A percentile compares a stretch with the other conserved stretches of the same genome.
These are phyloP conservation scores for Malassezia sympodialis DNA, from an alignment of 1,284 basidiomycete genomes.

Conservation along the genomic window DNA sequence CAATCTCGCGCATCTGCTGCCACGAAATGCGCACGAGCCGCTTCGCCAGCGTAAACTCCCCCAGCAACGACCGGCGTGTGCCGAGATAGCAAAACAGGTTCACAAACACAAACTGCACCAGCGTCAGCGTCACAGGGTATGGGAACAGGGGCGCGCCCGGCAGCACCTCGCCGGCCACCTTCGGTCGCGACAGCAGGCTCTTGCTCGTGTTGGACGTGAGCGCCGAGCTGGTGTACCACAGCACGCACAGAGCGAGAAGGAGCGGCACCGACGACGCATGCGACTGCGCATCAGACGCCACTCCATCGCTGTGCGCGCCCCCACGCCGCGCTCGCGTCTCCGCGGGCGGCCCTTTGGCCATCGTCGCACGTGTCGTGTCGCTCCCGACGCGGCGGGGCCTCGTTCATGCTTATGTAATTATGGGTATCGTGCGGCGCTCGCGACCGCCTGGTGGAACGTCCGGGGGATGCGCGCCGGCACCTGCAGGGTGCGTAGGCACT, in stretches of 20 bases:
- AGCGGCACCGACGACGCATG: constrained; percentile 18
- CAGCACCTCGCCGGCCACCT: not conserved
- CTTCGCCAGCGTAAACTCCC: constrained; percentile 25
- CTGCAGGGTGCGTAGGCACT: not conserved
- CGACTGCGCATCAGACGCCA: constrained; percentile 1
- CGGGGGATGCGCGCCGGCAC: constrained; percentile 4
- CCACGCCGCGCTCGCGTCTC: not conserved
- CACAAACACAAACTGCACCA: constrained; percentile 92
- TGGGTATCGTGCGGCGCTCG: not conserved
- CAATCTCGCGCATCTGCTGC: constrained; percentile 64
- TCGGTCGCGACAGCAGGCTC: constrained; percentile 56
- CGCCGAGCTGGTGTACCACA: constrained; percentile 58
- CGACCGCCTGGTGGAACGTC: not conserved
- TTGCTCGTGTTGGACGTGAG: constrained; percentile 82
- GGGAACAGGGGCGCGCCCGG: constrained; percentile 57
- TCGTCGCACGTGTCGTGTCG: not conserved
- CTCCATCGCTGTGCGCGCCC: not conserved
- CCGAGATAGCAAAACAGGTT: constrained; percentile 67
- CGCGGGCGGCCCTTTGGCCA: not conserved
- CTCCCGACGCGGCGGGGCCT: not conserved
- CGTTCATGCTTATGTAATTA: not conserved
- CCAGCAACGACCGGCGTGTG: constrained; percentile 23
- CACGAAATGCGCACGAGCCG: constrained; percentile 55
- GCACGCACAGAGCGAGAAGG: constrained; percentile 30
- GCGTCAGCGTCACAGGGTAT: constrained; percentile 83